Evolutionary conservation across 192 early-diverging fungal species (phyloP).

Genomic region (Dispira simplex): DNA sequence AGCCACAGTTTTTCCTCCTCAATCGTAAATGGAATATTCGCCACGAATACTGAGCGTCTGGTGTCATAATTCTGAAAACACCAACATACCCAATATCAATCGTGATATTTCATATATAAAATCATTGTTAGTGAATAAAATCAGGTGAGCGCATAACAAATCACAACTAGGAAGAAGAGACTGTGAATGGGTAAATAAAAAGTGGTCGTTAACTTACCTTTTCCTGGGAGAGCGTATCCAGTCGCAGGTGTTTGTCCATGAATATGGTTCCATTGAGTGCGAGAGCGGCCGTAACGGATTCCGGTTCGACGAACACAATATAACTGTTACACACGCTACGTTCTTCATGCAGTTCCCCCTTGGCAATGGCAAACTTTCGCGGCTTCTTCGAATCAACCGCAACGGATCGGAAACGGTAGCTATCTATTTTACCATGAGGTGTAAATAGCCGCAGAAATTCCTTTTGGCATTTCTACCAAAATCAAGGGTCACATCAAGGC

Average conservation of each 20-base stretch:
- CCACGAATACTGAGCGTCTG: constrained; percentile 67
- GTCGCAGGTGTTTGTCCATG: constrained; percentile 76
- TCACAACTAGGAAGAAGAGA: too few species aligned
- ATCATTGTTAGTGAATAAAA: too few species aligned
- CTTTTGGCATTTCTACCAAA: constrained; percentile 15
- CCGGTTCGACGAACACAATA: constrained; percentile 56
- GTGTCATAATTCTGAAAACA: constrained; percentile 19
- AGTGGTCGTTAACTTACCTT: not conserved
- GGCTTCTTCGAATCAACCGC: constrained; percentile 28
- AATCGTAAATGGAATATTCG: constrained; percentile 50
- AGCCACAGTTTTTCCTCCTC: constrained; percentile 58
- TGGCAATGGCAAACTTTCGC: constrained; percentile 69
- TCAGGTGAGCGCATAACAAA: too few species aligned
- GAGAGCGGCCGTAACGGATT: constrained; percentile 39
- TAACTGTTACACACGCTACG: constrained; percentile 83
- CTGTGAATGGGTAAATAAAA: too few species aligned
- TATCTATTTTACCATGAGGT: constrained; percentile 57
- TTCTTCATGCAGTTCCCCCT: constrained; percentile 66
- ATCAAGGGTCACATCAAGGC: too few species aligned
- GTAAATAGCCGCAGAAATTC: constrained; percentile 51
- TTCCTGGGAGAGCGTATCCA: constrained; percentile 39
- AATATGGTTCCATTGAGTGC: constrained; percentile 69
- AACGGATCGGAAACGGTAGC: constrained; percentile 83
- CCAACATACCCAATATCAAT: too few species aligned
- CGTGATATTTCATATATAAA: too few species aligned